Evolutionary conservation across 768 basidiomycete species (phyloP).

Genomic region (Suillus decipiens): DNA sequence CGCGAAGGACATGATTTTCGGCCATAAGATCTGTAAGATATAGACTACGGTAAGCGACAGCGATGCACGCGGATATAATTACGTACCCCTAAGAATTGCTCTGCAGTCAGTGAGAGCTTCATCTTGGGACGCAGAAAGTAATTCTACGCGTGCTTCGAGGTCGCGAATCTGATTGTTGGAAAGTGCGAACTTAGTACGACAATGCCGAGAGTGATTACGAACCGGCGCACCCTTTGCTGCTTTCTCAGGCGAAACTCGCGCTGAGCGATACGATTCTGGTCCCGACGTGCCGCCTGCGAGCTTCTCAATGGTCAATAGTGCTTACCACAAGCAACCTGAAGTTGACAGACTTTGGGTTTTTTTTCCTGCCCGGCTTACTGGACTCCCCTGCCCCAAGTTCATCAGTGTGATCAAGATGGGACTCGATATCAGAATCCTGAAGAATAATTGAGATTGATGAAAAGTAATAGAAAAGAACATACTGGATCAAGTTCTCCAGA

Average conservation of each 20-base stretch:
- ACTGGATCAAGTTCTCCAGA: slow-evolving; percentile 62
- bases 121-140: slow-evolving; percentile 90
- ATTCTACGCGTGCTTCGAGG: slow-evolving; percentile 92
- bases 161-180: slow-evolving; percentile 73
- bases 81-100: slow-evolving; percentile 73
- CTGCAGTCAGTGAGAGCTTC: slow-evolving; percentile 83
- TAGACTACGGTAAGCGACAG: slow-evolving; percentile 11
- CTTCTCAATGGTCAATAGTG: slow-evolving; percentile 37
- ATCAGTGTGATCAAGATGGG: slow-evolving; percentile 33
- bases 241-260: slow-evolving; percentile 91
- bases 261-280: slow-evolving; percentile 92
- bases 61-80: not conserved
- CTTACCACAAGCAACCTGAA: slow-evolving; percentile 11
- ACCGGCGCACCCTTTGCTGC: slow-evolving; percentile 69
- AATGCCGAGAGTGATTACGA: not conserved
- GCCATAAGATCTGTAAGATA: slow-evolving; percentile 70
- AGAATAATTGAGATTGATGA: slow-evolving; percentile 12
- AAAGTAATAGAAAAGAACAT: slow-evolving; percentile 16
- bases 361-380: slow-evolving; percentile 70
- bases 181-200: slow-evolving; percentile 11
- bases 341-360: slow-evolving; percentile 77
- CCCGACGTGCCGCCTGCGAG: slow-evolving; percentile 84
- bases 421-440: slow-evolving; percentile 72
- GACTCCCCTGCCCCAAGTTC: slow-evolving; percentile 24
- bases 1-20: slow-evolving; percentile 85